Evolutionary conservation across 2,329 filamentous ascomycete species (phyloP), one percentile per base, ranked within the genome.

Genomic region (Hymenoscyphus occultus): DNA sequence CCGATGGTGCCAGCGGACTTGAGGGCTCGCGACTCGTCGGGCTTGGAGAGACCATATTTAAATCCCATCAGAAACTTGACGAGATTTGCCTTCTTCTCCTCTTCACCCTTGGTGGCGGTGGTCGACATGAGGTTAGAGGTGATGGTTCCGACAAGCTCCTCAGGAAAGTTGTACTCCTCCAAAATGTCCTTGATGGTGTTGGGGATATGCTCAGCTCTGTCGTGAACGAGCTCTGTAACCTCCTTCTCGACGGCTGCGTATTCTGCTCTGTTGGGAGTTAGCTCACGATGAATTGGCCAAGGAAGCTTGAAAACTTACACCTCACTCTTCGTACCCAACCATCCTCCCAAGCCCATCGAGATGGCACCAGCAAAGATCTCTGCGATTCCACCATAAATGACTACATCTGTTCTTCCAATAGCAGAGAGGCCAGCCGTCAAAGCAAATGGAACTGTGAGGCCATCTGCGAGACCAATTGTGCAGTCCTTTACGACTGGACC

Each of bases 391-490:
- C 83, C 86, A 67, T 85, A 81, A 3, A 90, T 78, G 22, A 84
- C 82, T 0, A 84, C 78, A 59, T 79, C 81, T 31, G 82, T 83
- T 68, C 82, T 80, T 10, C 81, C 81, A 60, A 84, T 72, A 0
- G 77, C 75, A 7, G 76, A 77, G 1, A 88, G 75, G 4, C 86
- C 86, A 2, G 86, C 86, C 0, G 85, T 87, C 12, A 88, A 76
- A 1, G 86, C 86, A 71, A 88, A 88, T 0, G 86, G 86, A 0
- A 88, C 86, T 0, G 86, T 88, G 68, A 88, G 77, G 5, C 86
- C 86, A 74, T 88, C 86, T 0, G 84, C 83, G 51, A 88, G 79
- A 22, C 86, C 86, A 71, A 88, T 85, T 28, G 86, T 87, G 31
- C 83, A 80, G 74, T 87, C 84, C 10, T 78, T 78, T 19, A 82